Evolutionary conservation across 768 basidiomycete genomes (phyloP).

Genomic region (Russula griseocarnosa): DNA sequence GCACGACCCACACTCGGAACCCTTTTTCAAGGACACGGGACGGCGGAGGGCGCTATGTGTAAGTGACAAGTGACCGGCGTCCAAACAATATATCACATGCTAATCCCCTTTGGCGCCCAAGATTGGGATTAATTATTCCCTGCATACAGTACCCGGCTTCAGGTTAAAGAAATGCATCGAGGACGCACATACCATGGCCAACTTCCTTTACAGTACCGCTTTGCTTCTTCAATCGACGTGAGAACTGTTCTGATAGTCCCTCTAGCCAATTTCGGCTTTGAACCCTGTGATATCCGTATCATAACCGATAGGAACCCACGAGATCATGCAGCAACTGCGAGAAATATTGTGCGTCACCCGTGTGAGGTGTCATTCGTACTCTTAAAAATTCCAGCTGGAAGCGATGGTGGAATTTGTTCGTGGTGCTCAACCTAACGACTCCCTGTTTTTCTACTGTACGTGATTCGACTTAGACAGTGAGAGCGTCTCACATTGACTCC

Average conservation of each 20-base stretch:
- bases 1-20: not conserved
- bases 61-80: not conserved
- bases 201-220: slow-evolving; percentile 2
- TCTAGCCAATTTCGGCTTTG: not conserved
- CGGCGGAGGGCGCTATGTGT: not conserved
- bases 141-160: not conserved
- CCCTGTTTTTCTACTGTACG: slow-evolving; percentile 6
- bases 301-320: not conserved
- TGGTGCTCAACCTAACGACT: not conserved
- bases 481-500: not conserved
- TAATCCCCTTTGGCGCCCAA: not conserved
- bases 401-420: slow-evolving; percentile 6
- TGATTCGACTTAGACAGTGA: not conserved
- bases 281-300: not conserved
- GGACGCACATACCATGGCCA: slow-evolving; percentile 1
- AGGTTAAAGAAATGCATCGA: not conserved
- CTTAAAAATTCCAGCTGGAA: not conserved
- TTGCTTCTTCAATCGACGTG: not conserved
- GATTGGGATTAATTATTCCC: slow-evolving; percentile 6
- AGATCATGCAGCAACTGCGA: not conserved
- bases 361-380: not conserved
- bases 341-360: slow-evolving; percentile 7
- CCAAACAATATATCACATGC: not conserved
- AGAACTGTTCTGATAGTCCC: not conserved
- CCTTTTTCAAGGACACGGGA: not conserved